phyloP scores from a whole-genome alignment of 1,284 basidiomycete genomes.

The Entoloma clypeatum region DNA sequence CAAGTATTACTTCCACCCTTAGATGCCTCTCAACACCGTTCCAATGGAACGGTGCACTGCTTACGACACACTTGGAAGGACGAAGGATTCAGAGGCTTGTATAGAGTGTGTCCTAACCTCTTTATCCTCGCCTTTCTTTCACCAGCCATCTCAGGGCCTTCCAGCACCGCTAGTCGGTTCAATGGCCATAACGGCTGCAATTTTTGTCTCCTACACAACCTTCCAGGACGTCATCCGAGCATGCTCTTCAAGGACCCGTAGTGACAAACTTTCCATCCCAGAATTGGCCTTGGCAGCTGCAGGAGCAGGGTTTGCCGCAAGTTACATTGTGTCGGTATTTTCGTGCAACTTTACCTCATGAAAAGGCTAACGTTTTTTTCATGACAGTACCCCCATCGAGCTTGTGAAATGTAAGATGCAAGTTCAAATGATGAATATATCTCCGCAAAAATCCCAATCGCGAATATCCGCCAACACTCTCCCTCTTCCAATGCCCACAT shows the following conservation, averaged over 20 bases:
- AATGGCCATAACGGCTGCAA: conserved; percentile 86
- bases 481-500: conserved; percentile 32
- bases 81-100: conserved; percentile 82
- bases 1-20: conserved; percentile 69
- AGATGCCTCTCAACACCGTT: conserved; percentile 41
- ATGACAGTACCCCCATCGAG: conserved; percentile 84
- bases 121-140: neutral
- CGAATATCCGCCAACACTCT: conserved; percentile 62
- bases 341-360: conserved; percentile 1
- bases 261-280: conserved; percentile 39
- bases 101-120: conserved; percentile 57
- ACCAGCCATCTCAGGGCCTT: conserved; percentile 59
- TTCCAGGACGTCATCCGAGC: conserved; percentile 66
- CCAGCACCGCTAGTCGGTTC: conserved; percentile 92
- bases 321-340: conserved; percentile 76
- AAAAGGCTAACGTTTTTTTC: conserved; percentile 4
- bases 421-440: conserved; percentile 71
- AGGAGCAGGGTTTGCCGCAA: conserved; percentile 83
- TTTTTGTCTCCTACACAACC: conserved; percentile 88
- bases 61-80: conserved; percentile 74
- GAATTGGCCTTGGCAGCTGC: conserved; percentile 81
- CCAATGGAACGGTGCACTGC: conserved; percentile 84
- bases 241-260: conserved; percentile 11
- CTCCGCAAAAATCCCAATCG: conserved; percentile 43
- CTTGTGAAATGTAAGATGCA: conserved; percentile 99